phyloP scores from a whole-genome alignment of 2,329 filamentous ascomycete genomes.

The Trichoderma simmonsii region DNA sequence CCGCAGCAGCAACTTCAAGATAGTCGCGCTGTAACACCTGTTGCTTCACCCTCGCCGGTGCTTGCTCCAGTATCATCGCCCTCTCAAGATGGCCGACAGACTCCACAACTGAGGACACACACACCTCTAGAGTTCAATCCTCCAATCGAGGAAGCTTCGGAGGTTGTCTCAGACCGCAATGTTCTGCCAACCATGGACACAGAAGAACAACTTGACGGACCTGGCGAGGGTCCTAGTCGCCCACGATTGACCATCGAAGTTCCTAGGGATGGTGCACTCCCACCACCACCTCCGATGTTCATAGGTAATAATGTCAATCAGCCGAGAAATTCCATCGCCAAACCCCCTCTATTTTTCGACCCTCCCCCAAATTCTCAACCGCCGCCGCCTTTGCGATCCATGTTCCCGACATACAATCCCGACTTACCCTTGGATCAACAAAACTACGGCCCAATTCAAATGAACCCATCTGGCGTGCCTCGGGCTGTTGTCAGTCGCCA shows the following conservation, averaged over 20 bases:
- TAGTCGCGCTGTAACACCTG: constrained; percentile 27
- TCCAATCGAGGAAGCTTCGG: constrained; percentile 22
- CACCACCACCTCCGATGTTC: constrained; percentile 49
- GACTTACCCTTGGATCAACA: constrained; percentile 64
- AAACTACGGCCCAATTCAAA: constrained; percentile 65
- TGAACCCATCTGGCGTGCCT: constrained; percentile 62
- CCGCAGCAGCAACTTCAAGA: constrained; percentile 38
- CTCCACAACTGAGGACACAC: constrained; percentile 33
- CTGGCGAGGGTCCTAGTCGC: neutral
- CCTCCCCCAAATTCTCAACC: constrained; percentile 31
- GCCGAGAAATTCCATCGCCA: constrained; percentile 57
- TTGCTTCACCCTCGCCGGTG: constrained; percentile 22
- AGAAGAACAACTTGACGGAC: constrained; percentile 17
- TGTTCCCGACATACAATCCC: constrained; percentile 74
- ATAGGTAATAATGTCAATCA: constrained; percentile 48
- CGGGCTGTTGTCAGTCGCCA: constrained; percentile 63
- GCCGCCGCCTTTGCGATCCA: constrained; percentile 56
- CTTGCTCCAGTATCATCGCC: constrained; percentile 24
- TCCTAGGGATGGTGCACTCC: constrained; percentile 49
- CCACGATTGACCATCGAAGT: constrained; percentile 41
- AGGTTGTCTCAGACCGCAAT: constrained; percentile 22
- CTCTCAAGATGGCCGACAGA: constrained; percentile 33
- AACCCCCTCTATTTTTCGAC: constrained; percentile 43
- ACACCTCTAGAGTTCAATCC: constrained; percentile 36
- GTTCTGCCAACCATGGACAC: neutral